Evolutionary conservation across 306 rosid genomes (phyloP).

Genomic region (cucumber (Cucumis sativus)): DNA sequence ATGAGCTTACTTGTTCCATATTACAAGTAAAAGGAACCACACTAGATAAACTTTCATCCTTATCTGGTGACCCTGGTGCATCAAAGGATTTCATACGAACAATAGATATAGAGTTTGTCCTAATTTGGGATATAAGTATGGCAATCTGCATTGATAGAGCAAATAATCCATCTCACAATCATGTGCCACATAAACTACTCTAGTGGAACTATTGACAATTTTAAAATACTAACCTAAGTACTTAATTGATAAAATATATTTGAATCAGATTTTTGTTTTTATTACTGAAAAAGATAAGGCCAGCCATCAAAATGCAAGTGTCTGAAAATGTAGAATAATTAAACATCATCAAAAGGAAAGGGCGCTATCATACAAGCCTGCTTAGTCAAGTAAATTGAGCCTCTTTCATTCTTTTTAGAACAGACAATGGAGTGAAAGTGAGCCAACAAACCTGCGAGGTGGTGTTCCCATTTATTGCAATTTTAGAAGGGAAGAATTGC

Average conservation of each 20-base stretch:
- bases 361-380: background rate
- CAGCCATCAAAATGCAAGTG: background rate
- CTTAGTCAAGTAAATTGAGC: too few species aligned
- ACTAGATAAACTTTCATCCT: constrained; percentile 23
- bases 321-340: background rate
- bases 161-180: constrained; percentile 13
- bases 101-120: constrained; percentile 79
- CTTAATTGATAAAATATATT: background rate
- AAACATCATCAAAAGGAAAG: background rate
- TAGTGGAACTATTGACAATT: background rate
- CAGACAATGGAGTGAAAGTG: background rate
- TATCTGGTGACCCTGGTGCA: constrained; percentile 23
- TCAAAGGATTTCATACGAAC: constrained; percentile 59
- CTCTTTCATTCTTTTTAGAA: background rate
- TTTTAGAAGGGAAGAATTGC: constrained; percentile 20
- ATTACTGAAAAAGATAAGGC: background rate
- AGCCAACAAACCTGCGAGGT: constrained; percentile 52
- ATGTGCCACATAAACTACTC: background rate
- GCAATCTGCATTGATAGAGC: constrained; percentile 46
- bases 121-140: constrained; percentile 63
- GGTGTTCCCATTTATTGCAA: constrained; percentile 33
- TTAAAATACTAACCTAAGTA: background rate
- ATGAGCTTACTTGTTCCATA: constrained; percentile 62
- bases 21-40: constrained; percentile 37
- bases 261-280: background rate